These are phyloP conservation scores for Metahyphopichia silvanorum DNA, from an alignment of 805 yeast genomes.

Conservation along the genomic window DNA sequence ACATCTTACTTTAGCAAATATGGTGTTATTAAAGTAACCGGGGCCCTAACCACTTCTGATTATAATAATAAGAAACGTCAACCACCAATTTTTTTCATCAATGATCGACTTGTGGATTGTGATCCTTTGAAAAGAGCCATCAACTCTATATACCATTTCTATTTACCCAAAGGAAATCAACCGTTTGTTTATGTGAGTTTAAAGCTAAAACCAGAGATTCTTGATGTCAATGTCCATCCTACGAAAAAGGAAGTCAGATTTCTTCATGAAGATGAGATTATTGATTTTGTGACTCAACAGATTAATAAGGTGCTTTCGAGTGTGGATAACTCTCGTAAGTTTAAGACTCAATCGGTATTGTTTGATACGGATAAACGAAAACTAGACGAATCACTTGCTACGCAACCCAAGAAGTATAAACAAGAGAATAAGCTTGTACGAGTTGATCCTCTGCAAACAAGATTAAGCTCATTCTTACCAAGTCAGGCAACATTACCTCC, in stretches of 20 bases:
- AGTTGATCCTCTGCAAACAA: slow-evolving; percentile 63
- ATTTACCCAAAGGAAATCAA: slow-evolving; percentile 70
- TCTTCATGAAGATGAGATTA: slow-evolving; percentile 80
- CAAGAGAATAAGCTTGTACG: slow-evolving; percentile 69
- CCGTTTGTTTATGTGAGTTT: slow-evolving; percentile 78
- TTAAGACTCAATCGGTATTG: slow-evolving; percentile 58
- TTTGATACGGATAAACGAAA: slow-evolving; percentile 1
- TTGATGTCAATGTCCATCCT: slow-evolving; percentile 95
- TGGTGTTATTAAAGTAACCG: slow-evolving; percentile 55
- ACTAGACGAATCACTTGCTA: slow-evolving; percentile 1
- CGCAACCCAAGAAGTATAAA: slow-evolving; percentile 27
- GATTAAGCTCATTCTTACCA: slow-evolving; percentile 7
- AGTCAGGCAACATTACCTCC: not conserved
- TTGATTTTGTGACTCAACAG: slow-evolving; percentile 50
- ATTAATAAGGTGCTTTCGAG: slow-evolving; percentile 51
- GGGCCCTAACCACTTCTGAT: slow-evolving; percentile 69
- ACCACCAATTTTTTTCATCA: slow-evolving; percentile 78
- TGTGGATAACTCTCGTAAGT: slow-evolving; percentile 67
- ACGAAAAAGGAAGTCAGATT: slow-evolving; percentile 91
- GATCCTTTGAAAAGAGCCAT: slow-evolving; percentile 77
- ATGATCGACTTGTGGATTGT: slow-evolving; percentile 76
- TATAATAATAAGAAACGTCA: slow-evolving; percentile 62
- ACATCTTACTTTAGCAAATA: slow-evolving; percentile 10
- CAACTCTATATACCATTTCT: slow-evolving; percentile 55
- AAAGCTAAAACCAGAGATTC: slow-evolving; percentile 59